Evolutionary conservation across 2,329 filamentous ascomycete genomes (phyloP).

Genomic region (Talaromyces sp.): DNA sequence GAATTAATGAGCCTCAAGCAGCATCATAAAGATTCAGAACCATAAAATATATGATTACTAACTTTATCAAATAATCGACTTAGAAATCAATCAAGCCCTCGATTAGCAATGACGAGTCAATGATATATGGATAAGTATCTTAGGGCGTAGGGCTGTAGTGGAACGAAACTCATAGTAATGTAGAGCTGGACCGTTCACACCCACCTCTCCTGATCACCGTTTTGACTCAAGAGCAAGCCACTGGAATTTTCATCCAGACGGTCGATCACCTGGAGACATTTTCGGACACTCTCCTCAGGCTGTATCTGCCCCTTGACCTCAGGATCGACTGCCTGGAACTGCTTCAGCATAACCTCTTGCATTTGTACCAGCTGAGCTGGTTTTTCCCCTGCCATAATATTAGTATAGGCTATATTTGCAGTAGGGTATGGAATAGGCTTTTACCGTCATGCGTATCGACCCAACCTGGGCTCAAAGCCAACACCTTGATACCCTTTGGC

Average conservation of each 20-base stretch:
- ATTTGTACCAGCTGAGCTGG: neutral
- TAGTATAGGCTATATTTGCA: neutral
- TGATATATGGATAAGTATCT: neutral
- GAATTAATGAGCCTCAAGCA: neutral
- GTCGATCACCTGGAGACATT: constrained; percentile 26
- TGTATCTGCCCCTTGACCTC: constrained; percentile 25
- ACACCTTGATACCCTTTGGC: constrained; percentile 32
- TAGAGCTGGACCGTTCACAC: neutral
- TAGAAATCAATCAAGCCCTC: neutral
- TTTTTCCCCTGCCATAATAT: neutral
- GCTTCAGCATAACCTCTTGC: constrained; percentile 21
- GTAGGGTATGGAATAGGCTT: constrained; percentile 7
- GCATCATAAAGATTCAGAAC: neutral
- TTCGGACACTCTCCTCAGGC: constrained; percentile 27
- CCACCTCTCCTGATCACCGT: constrained; percentile 31
- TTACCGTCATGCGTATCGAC: constrained; percentile 28
- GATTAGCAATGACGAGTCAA: neutral
- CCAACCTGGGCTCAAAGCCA: constrained; percentile 36
- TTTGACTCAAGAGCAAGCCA: constrained; percentile 26
- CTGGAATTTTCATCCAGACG: constrained; percentile 23
- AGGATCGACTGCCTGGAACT: constrained; percentile 23
- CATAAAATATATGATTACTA: neutral
- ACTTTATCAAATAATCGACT: neutral
- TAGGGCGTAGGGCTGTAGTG: neutral
- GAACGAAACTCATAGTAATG: neutral